Evolutionary conservation across 2,329 filamentous ascomycete species (phyloP).

Genomic region (Botrytis paeoniae): DNA sequence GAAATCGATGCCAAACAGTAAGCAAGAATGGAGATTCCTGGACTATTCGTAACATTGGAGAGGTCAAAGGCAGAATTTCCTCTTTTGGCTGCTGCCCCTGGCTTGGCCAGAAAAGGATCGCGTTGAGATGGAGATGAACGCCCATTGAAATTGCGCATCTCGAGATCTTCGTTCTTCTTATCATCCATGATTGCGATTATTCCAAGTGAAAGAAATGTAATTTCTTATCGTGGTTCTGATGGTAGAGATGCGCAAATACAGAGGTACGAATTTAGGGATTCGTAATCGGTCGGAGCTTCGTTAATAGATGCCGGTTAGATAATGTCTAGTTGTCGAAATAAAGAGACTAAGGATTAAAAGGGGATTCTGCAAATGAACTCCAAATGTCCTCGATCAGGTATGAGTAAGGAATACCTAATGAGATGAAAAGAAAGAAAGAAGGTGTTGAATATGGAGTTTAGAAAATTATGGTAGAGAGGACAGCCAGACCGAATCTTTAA

Average conservation of each 20-base stretch:
- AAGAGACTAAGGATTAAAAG: neutral
- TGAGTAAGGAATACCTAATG: neutral
- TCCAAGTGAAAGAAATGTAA: conserved; percentile 1
- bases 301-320: neutral
- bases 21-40: conserved; percentile 74
- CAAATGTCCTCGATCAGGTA: neutral
- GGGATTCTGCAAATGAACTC: neutral
- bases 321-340: neutral
- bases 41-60: conserved; percentile 64
- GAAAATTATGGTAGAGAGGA: conserved; percentile 7
- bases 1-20: conserved; percentile 97
- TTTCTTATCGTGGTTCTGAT: conserved; percentile 16
- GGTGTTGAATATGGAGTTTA: neutral
- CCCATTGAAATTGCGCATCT: conserved; percentile 39
- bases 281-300: conserved; percentile 8
- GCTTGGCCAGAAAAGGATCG: conserved; percentile 38
- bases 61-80: conserved; percentile 27
- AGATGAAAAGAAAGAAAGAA: neutral
- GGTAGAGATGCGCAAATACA: conserved; percentile 25
- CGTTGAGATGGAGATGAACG: conserved; percentile 39
- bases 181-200: conserved; percentile 63
- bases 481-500: conserved; percentile 14
- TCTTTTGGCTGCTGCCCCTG: conserved; percentile 39
- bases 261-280: conserved; percentile 12
- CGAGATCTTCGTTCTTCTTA: conserved; percentile 78